These are phyloP conservation scores for Ambrosiella beaveri DNA, from an alignment of 2,329 filamentous ascomycete genomes.

Conservation along the genomic window DNA sequence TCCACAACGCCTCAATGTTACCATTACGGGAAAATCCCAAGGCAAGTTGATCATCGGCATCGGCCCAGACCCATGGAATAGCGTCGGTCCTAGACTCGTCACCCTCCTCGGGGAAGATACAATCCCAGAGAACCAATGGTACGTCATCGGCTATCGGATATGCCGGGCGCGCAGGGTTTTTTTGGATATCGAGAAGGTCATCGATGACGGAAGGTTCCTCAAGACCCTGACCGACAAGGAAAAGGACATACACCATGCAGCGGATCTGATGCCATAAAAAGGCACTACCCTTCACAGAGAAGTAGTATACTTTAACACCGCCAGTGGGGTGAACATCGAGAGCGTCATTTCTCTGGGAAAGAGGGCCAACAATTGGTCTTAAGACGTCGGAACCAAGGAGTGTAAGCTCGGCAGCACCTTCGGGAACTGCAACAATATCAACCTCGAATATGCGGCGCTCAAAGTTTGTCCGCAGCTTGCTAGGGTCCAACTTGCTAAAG, in stretches of 20 bases:
- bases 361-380: conserved; percentile 17
- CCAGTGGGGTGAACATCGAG: conserved; percentile 10
- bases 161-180: conserved; percentile 57
- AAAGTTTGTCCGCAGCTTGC: conserved; percentile 79
- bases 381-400: conserved; percentile 31
- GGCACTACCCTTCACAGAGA: conserved; percentile 74
- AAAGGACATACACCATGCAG: conserved; percentile 84
- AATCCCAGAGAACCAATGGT: conserved; percentile 91
- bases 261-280: conserved; percentile 98
- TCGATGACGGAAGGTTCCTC: conserved; percentile 59
- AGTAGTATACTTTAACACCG: conserved; percentile 59
- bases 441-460: conserved; percentile 62
- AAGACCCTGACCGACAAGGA: conserved; percentile 75
- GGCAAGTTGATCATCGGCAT: conserved; percentile 44
- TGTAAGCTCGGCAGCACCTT: conserved; percentile 33
- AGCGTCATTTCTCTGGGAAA: not conserved
- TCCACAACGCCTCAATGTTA: conserved; percentile 63
- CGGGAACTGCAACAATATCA: conserved; percentile 54
- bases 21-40: conserved; percentile 48
- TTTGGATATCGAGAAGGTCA: conserved; percentile 54
- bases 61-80: conserved; percentile 56
- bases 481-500: conserved; percentile 83
- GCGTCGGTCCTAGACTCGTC: conserved; percentile 32
- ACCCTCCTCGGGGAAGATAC: conserved; percentile 46
- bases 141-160: conserved; percentile 86